phyloP scores from a whole-genome alignment of 345 rosid genomes.

The Gossypium turneri region DNA sequence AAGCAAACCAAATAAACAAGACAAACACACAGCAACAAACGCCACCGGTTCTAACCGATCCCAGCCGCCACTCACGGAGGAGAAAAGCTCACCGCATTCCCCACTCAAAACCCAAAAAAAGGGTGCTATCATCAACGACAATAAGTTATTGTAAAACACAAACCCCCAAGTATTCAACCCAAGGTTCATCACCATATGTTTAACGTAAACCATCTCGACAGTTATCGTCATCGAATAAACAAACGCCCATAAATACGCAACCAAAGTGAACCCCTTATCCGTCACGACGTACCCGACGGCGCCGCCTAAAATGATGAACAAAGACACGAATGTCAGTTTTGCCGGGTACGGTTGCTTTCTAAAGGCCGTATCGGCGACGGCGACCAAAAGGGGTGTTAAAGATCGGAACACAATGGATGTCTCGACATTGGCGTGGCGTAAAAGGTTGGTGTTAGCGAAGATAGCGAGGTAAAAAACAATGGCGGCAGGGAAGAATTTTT shows the following conservation, averaged over 20 bases:
- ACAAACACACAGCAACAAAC: constrained; percentile 63
- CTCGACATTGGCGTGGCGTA: constrained; percentile 87
- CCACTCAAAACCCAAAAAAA: constrained; percentile 81
- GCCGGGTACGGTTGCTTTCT: constrained; percentile 80
- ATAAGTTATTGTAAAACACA: constrained; percentile 74
- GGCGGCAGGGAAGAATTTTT: constrained; percentile 86
- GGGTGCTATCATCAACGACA: constrained; percentile 85
- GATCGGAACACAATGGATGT: constrained; percentile 92
- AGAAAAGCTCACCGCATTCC: constrained; percentile 59
- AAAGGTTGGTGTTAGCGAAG: constrained; percentile 43
- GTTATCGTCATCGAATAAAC: constrained; percentile 83
- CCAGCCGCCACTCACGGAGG: constrained; percentile 45
- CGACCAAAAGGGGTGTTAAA: constrained; percentile 87
- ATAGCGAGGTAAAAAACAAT: constrained; percentile 49
- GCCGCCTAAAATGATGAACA: constrained; percentile 25
- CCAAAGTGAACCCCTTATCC: constrained; percentile 73
- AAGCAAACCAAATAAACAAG: constrained; percentile 80
- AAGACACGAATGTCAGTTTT: constrained; percentile 60
- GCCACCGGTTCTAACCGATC: constrained; percentile 52
- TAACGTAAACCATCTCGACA: constrained; percentile 92
- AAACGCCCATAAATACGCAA: constrained; percentile 88
- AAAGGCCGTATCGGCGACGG: constrained; percentile 70
- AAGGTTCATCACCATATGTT: constrained; percentile 88
- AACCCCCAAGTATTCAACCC: constrained; percentile 97
- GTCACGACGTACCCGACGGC: constrained; percentile 89